Evolutionary conservation across 805 yeast species (phyloP).

Genomic region (Isabelozyma heimii): DNA sequence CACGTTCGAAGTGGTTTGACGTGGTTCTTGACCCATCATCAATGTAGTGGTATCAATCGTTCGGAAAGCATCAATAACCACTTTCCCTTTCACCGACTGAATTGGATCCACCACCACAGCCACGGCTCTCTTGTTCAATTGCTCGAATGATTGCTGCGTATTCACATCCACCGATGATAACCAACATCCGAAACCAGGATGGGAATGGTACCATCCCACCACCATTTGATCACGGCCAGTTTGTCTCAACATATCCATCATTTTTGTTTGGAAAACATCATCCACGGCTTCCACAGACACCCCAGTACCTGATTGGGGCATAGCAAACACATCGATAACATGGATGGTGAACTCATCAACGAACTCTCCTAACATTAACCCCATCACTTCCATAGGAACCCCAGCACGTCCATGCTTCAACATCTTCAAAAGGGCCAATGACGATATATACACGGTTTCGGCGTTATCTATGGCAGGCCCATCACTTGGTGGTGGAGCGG

Average conservation of each 20-base stretch:
- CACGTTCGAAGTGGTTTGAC: conserved; percentile 94
- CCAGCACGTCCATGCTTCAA: conserved; percentile 95
- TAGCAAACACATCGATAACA: conserved; percentile 97
- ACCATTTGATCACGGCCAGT: conserved; percentile 99
- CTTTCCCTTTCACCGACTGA: conserved; percentile 98
- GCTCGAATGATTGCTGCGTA: conserved; percentile 97
- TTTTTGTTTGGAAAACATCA: conserved; percentile 96
- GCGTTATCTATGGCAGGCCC: conserved; percentile 89
- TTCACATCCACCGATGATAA: conserved; percentile 94
- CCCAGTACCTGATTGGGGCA: conserved; percentile 99
- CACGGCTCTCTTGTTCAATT: conserved; percentile 90
- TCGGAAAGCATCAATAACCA: conserved; percentile 97
- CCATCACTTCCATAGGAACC: conserved; percentile 84
- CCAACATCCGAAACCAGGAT: conserved; percentile 99
- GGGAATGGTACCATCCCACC: conserved; percentile 99
- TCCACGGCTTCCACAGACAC: conserved; percentile 99
- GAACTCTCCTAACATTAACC: conserved; percentile 96
- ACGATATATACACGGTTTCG: conserved; percentile 94
- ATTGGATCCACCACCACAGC: conserved; percentile 99
- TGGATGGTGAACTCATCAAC: conserved; percentile 96
- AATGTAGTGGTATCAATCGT: conserved; percentile 81
- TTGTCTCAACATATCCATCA: conserved; percentile 99
- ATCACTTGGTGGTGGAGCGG: conserved; percentile 49
- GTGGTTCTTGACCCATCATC: conserved; percentile 96
- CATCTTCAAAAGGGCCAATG: conserved; percentile 93